Evolutionary conservation across 2,329 filamentous ascomycete genomes (phyloP).

Genomic region (Geosmithia morbida): DNA sequence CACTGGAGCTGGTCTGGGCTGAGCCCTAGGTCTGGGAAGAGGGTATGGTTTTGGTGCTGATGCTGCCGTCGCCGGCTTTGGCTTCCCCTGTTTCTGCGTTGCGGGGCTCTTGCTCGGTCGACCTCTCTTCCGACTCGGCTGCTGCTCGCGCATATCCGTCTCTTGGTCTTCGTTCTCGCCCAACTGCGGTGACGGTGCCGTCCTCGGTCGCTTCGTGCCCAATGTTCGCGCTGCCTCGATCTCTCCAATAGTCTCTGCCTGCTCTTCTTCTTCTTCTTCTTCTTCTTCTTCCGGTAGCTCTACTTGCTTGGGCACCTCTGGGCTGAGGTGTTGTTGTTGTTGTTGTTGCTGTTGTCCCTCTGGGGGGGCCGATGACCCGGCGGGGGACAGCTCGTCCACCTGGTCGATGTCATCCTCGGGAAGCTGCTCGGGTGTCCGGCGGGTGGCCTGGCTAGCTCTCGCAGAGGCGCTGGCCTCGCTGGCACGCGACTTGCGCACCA

Average conservation of each 20-base stretch:
- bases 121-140: conserved; percentile 17
- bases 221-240: conserved; percentile 25
- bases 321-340: conserved; percentile 3
- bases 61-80: conserved; percentile 2
- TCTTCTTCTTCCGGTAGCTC: conserved; percentile 8
- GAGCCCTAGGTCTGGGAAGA: too few relatives aligned
- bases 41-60: conserved; percentile 12
- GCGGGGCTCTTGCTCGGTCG: conserved; percentile 22
- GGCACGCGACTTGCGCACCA: conserved; percentile 24
- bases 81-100: conserved; percentile 21
- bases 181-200: conserved; percentile 24
- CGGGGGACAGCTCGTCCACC: conserved; percentile 18
- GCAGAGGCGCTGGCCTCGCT: conserved; percentile 16
- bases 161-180: conserved; percentile 15
- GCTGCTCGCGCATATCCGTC: conserved; percentile 9
- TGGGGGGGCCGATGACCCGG: conserved; percentile 5
- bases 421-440: conserved; percentile 7
- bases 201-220: conserved; percentile 26
- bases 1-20: conserved; percentile 10
- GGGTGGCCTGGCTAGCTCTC: conserved; percentile 13
- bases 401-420: conserved; percentile 6
- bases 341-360: neutral
- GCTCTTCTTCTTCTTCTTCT: conserved; percentile 12
- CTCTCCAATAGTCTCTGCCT: conserved; percentile 28
- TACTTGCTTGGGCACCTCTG: conserved; percentile 7